phyloP scores from a whole-genome alignment of 805 yeast genomes.

The Candida maesae region DNA sequence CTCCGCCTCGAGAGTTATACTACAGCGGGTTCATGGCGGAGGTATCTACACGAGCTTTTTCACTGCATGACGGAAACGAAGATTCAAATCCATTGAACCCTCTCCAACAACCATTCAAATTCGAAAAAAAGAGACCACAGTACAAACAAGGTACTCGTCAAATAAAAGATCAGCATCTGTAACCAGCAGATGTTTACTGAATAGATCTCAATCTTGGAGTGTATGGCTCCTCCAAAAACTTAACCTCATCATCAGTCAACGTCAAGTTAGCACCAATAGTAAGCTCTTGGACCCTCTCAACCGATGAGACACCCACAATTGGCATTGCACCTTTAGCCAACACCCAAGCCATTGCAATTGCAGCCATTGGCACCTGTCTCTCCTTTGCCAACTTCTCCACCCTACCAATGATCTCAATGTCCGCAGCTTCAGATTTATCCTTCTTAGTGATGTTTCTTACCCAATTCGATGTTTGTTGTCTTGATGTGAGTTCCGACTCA shows the following conservation, averaged over 20 bases:
- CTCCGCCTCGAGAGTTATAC: too few relatives aligned
- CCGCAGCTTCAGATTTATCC: conserved; percentile 12
- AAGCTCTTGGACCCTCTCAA: conserved; percentile 49
- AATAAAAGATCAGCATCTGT: too few relatives aligned
- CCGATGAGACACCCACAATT: conserved; percentile 48
- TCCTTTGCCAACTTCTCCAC: conserved; percentile 53
- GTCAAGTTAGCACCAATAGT: conserved; percentile 38
- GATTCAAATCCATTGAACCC: too few relatives aligned
- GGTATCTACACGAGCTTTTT: too few relatives aligned
- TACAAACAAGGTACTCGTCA: too few relatives aligned
- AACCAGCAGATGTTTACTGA: too few relatives aligned
- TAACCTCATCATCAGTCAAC: conserved; percentile 27
- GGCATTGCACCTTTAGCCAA: conserved; percentile 48
- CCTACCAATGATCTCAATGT: conserved; percentile 38
- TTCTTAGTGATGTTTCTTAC: not conserved
- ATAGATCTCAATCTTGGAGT: conserved; percentile 15
- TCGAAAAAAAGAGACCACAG: too few relatives aligned
- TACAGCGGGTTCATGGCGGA: too few relatives aligned
- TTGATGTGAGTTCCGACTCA: conserved; percentile 8
- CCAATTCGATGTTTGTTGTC: conserved; percentile 2
- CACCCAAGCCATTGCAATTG: conserved; percentile 49
- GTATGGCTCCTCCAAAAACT: conserved; percentile 21
- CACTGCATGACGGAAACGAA: too few relatives aligned
- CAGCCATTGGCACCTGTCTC: conserved; percentile 47
- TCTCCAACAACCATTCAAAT: too few relatives aligned